Conservation (phyloP, 768 basidiomycete species). For the Pisolithus sp. region DNA sequence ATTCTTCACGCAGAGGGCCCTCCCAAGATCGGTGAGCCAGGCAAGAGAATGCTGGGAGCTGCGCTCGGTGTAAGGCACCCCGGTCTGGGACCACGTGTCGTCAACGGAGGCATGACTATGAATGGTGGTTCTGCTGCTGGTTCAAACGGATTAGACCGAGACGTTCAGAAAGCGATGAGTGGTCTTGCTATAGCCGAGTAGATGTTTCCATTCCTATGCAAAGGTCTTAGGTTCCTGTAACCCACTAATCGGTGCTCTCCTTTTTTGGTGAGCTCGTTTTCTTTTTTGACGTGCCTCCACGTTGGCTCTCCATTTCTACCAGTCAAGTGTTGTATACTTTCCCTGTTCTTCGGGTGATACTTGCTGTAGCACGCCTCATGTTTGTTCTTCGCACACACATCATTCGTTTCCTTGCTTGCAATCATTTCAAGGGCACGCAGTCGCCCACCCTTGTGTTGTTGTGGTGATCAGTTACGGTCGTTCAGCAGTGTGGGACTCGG, state of each 20-base stretch:
- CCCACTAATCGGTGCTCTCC: slow-evolving; percentile 16
- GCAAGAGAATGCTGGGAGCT: slow-evolving; percentile 83
- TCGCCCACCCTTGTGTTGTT: slow-evolving; percentile 8
- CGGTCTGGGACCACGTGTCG: slow-evolving; percentile 53
- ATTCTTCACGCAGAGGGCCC: slow-evolving; percentile 49
- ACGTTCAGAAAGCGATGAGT: slow-evolving; percentile 72
- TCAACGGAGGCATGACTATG: slow-evolving; percentile 35
- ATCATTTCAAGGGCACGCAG: slow-evolving; percentile 19
- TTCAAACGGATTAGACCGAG: slow-evolving; percentile 43
- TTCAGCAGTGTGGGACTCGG: neutral
- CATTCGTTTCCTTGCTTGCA: slow-evolving; percentile 15
- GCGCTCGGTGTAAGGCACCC: slow-evolving; percentile 83
- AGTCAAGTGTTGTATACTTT: slow-evolving; percentile 4
- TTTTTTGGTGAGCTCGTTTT: neutral
- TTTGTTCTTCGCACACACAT: slow-evolving; percentile 20
- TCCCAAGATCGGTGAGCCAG: slow-evolving; percentile 84
- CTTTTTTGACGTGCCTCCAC: slow-evolving; percentile 13
- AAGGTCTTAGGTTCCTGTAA: slow-evolving; percentile 11
- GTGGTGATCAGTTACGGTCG: neutral
- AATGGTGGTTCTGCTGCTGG: slow-evolving; percentile 13
- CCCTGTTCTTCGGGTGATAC: slow-evolving; percentile 11
- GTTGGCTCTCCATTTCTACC: slow-evolving; percentile 14
- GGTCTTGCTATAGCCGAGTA: slow-evolving; percentile 70
- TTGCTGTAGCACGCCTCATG: slow-evolving; percentile 11
- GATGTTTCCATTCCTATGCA: slow-evolving; percentile 16